phyloP scores from a whole-genome alignment of 139 green algal species.

The Nannochloris sp. region DNA sequence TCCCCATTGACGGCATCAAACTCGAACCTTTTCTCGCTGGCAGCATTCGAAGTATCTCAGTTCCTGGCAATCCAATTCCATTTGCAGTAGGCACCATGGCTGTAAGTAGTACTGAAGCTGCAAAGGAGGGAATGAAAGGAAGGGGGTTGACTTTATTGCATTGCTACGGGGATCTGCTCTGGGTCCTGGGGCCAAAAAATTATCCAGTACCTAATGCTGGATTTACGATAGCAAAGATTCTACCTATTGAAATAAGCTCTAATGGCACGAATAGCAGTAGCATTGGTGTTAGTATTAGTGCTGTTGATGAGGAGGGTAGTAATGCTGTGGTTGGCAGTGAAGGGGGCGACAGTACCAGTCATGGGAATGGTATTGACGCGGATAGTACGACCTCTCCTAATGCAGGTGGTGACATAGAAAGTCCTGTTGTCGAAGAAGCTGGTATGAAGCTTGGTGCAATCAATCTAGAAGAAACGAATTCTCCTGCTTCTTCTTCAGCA shows the following conservation, averaged over 20 bases:
- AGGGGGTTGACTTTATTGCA: conserved; percentile 20
- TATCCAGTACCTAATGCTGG: conserved; percentile 20
- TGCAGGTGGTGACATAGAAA: too few relatives aligned
- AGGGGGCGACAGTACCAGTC: too few relatives aligned
- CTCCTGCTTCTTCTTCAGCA: too few relatives aligned
- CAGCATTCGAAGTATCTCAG: conserved; percentile 2
- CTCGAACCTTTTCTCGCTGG: conserved; percentile 25
- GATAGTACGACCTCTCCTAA: too few relatives aligned
- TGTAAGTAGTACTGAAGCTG: conserved; percentile 13
- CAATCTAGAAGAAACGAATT: too few relatives aligned
- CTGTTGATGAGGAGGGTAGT: too few relatives aligned
- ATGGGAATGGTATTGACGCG: too few relatives aligned
- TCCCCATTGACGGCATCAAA: background rate
- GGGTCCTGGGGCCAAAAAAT: conserved; percentile 16
- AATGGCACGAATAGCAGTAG: too few relatives aligned
- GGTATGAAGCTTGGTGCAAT: too few relatives aligned
- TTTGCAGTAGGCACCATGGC: conserved; percentile 31
- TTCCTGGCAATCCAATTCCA: conserved; percentile 25
- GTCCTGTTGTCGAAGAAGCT: too few relatives aligned
- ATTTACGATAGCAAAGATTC: conserved; percentile 8
- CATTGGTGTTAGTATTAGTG: too few relatives aligned
- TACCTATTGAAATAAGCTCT: conserved; percentile 5
- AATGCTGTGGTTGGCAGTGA: background rate
- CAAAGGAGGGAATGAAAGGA: conserved; percentile 19
- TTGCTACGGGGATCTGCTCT: conserved; percentile 23